Base-by-base conservation (phyloP, 2,329 filamentous ascomycete genomes). In the Neonectria faginata region DNA sequence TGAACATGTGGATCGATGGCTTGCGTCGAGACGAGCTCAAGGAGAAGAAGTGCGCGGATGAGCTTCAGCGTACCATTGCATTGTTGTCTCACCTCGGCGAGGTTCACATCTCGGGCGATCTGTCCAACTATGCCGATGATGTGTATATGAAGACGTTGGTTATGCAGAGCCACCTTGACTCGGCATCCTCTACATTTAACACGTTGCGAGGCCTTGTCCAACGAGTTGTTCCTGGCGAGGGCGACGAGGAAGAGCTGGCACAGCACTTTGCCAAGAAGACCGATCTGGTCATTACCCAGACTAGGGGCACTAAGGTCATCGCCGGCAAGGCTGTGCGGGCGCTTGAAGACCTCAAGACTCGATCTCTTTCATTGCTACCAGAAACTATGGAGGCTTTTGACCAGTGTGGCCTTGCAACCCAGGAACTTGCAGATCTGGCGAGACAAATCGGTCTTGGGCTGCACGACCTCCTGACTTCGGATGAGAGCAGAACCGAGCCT, bases 1-100 rank as follows among this genome's bases (percentile, higher is more conserved):
- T 98, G 54, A 97, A 97, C 74, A 87, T 87, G 60, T 97, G 94
- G 88, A 92, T 98, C 61, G 94, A 97, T 68, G 89, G 89, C 6
- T 78, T 97, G 59, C 90, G 93, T 68, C 89, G 89, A 57, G 94
- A 97, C 70, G 94, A 97, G 60, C 82, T 98, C 53, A 94, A 94
- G 78, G 92, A 95, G 79, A 89, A 91, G 77, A 91, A 93, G 72
- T 94, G 94, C 74, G 90, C 92, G 0, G 88, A 88, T 25, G 93
- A 97, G 75, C 83, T 98, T 41, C 90, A 95, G 73, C 89, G 92
- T 58, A 95, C 92, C 7, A 92, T 97, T 70, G 92, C 93, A 57
- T 86, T 97, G 58, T 90, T 97, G 85, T 88, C 88, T n/a, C 94
- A 97, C 77, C 86, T 97, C 14, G 91, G 89, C 10, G 92, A 95